These are phyloP conservation scores for Tieghemiomyces parasiticus DNA, from an alignment of 192 early-diverging fungal species.

Conservation along the genomic window DNA sequence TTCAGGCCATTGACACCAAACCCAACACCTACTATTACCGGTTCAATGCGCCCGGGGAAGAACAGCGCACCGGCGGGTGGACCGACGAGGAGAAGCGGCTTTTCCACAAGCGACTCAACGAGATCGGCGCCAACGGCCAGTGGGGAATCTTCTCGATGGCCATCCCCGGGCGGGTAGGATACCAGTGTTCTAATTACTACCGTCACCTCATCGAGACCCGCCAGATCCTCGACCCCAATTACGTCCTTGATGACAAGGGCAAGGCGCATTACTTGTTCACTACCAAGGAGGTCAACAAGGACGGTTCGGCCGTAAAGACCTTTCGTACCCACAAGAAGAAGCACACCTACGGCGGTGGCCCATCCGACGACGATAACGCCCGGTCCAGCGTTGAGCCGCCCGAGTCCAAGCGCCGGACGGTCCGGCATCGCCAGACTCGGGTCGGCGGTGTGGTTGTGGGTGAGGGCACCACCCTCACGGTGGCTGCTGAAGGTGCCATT, in stretches of 20 bases:
- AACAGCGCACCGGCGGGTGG: conserved; percentile 86
- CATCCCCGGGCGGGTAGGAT: conserved; percentile 90
- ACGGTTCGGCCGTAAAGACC: conserved; percentile 61
- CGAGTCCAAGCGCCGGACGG: neutral
- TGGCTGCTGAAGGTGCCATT: too few relatives aligned
- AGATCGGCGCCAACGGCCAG: conserved; percentile 88
- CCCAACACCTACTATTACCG: conserved; percentile 97
- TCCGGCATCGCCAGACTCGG: neutral
- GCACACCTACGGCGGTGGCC: conserved; percentile 23
- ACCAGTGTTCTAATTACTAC: conserved; percentile 98
- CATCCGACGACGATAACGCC: conserved; percentile 13
- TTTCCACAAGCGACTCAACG: conserved; percentile 69
- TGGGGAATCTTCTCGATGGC: conserved; percentile 96
- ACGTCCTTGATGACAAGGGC: conserved; percentile 78
- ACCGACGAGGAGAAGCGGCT: conserved; percentile 70
- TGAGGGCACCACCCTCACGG: neutral
- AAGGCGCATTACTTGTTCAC: conserved; percentile 84
- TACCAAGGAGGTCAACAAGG: conserved; percentile 60
- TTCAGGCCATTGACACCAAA: conserved; percentile 82
- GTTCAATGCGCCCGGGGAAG: conserved; percentile 93
- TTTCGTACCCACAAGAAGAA: conserved; percentile 65
- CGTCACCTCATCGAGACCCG: conserved; percentile 75
- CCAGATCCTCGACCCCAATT: conserved; percentile 82
- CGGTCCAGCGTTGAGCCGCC: conserved; percentile 16
- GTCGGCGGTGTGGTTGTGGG: neutral